Evolutionary conservation across 192 early-diverging fungal genomes (phyloP).

Genomic region (Backusella westeae): DNA sequence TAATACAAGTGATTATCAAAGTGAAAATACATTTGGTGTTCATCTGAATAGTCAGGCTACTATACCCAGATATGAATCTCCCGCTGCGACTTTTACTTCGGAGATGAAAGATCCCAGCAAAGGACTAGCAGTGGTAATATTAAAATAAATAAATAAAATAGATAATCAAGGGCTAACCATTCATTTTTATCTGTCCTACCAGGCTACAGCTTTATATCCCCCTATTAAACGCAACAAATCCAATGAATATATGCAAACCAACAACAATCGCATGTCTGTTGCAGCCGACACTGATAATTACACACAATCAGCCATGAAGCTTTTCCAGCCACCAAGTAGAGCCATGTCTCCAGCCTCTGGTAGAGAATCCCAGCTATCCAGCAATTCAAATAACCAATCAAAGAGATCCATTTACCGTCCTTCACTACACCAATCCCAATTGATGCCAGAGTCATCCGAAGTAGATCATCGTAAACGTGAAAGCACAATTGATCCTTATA

Average conservation of each 20-base stretch:
- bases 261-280: not conserved
- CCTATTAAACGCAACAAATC: not conserved
- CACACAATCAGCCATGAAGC: not conserved
- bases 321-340: not conserved
- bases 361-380: not conserved
- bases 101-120: not conserved
- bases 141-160: not conserved
- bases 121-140: not conserved
- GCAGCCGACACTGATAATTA: not conserved
- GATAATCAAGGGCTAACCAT: not conserved
- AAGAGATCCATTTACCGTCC: not conserved
- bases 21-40: not conserved
- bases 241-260: not conserved
- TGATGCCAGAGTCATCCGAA: not conserved
- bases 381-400: not conserved
- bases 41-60: not conserved
- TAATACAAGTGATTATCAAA: not conserved
- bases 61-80: not conserved
- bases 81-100: not conserved
- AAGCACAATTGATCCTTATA: constrained; percentile 5
- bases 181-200: not conserved
- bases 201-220: not conserved
- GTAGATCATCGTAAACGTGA: not conserved
- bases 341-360: not conserved
- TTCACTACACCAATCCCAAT: not conserved